These are phyloP conservation scores for Drosera spatulata DNA, from an alignment of 179 eudicot species.

Conservation along the genomic window DNA sequence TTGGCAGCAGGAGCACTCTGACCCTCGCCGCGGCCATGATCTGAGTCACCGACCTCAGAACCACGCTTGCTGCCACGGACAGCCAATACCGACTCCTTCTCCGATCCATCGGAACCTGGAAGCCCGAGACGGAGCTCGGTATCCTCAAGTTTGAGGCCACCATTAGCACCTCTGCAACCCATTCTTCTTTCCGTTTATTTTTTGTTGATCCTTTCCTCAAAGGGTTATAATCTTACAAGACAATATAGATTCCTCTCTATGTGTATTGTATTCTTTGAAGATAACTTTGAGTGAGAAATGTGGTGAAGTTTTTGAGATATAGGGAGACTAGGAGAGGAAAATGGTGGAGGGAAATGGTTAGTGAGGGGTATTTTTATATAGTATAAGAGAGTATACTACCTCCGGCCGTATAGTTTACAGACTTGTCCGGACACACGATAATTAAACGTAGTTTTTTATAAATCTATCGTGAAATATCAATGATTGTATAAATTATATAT, in stretches of 20 bases:
- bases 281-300: too few species aligned
- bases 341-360: too few species aligned
- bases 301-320: too few species aligned
- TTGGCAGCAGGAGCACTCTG: constrained; percentile 29
- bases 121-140: constrained; percentile 47
- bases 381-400: too few species aligned
- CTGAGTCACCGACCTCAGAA: constrained; percentile 5
- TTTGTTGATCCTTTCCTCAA: background rate
- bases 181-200: constrained; percentile 1
- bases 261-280: background rate
- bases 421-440: too few species aligned
- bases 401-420: too few species aligned
- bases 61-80: constrained; percentile 32
- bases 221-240: background rate
- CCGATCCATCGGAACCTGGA: constrained; percentile 29
- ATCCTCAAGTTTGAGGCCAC: constrained; percentile 37
- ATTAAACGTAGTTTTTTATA: too few species aligned
- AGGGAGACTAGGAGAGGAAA: too few species aligned
- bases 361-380: too few species aligned
- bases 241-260: background rate
- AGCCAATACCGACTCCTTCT: constrained; percentile 7
- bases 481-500: too few species aligned
- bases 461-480: too few species aligned
- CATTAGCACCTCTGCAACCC: constrained; percentile 7
- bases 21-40: constrained; percentile 4